Percentiles rank a stretch among this genome's conserved stretches.
Conservation (phyloP, 768 basidiomycete species). For the Amanita rimosa region DNA sequence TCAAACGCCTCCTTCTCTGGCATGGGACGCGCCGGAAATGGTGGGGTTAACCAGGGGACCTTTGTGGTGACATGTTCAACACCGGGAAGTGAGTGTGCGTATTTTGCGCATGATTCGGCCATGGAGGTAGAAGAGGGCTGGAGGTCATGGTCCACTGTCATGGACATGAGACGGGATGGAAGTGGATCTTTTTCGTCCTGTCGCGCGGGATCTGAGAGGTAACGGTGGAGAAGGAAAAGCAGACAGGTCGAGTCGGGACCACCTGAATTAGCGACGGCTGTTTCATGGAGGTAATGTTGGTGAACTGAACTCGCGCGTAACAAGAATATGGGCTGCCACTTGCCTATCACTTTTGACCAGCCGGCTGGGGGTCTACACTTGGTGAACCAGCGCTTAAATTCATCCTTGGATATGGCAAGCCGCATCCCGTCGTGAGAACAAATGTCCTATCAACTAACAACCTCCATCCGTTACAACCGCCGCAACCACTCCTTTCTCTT, state of each 20-base stretch:
- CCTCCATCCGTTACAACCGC: constrained; percentile 51
- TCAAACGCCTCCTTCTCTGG: constrained; percentile 33
- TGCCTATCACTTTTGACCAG: constrained; percentile 40
- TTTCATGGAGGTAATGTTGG: too few relatives aligned
- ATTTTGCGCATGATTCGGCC: constrained; percentile 34
- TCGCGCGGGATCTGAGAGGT: constrained; percentile 18
- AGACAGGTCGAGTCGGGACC: constrained; percentile 79
- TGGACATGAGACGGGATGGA: constrained; percentile 30
- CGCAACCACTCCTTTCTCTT: constrained; percentile 49
- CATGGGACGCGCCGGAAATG: constrained; percentile 38
- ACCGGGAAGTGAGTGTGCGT: constrained; percentile 28
- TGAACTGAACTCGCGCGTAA: too few relatives aligned
- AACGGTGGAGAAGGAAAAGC: constrained; percentile 49
- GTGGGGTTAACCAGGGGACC: constrained; percentile 47
- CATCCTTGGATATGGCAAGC: constrained; percentile 30
- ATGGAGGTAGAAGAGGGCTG: constrained; percentile 46
- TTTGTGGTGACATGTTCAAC: constrained; percentile 33
- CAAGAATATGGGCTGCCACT: too few relatives aligned
- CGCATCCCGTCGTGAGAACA: neutral
- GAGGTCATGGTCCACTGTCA: constrained; percentile 63
- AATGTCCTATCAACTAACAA: constrained; percentile 26
- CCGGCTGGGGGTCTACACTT: constrained; percentile 36
- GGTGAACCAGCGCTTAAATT: constrained; percentile 38
- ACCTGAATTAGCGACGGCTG: constrained; percentile 72
- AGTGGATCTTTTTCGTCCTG: constrained; percentile 1